Percentiles rank a stretch among this genome's conserved stretches.
These are phyloP conservation scores for Polyporus arcularius DNA, from an alignment of 768 basidiomycete species.

Conservation along the genomic window DNA sequence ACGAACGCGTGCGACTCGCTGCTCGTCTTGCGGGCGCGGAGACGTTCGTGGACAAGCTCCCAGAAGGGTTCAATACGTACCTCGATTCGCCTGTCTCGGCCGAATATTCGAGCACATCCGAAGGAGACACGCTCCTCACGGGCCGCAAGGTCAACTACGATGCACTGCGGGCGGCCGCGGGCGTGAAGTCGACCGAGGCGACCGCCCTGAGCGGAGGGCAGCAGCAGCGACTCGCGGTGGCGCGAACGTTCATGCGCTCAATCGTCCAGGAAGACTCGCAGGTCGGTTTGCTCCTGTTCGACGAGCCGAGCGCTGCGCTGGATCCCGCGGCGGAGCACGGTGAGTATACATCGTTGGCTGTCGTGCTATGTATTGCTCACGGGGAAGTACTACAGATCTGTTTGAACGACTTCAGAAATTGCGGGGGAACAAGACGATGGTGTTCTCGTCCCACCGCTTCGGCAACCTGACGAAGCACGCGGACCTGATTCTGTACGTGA, in stretches of 20 bases:
- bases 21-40: slow-evolving; percentile 72
- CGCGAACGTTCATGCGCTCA: slow-evolving; percentile 32
- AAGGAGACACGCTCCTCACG: slow-evolving; percentile 62
- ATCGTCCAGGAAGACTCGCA: slow-evolving; percentile 29
- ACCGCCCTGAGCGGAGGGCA: slow-evolving; percentile 42
- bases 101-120: slow-evolving; percentile 62
- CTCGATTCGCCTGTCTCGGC: slow-evolving; percentile 75
- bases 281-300: slow-evolving; percentile 30
- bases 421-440: slow-evolving; percentile 79
- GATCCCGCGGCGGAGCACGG: slow-evolving; percentile 70
- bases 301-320: slow-evolving; percentile 25
- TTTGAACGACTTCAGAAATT: slow-evolving; percentile 68
- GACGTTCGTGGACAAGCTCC: slow-evolving; percentile 60
- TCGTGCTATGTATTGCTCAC: background rate
- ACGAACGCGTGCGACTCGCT: slow-evolving; percentile 61
- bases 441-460: slow-evolving; percentile 77
- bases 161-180: slow-evolving; percentile 43
- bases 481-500: slow-evolving; percentile 52
- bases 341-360: no score
- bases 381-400: slow-evolving; percentile 43
- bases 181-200: slow-evolving; percentile 60
- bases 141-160: slow-evolving; percentile 58
- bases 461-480: slow-evolving; percentile 77
- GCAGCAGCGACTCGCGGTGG: slow-evolving; percentile 25
- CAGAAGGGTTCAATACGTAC: slow-evolving; percentile 70